These are phyloP conservation scores for Limnanthes douglasii DNA, from an alignment of 345 rosid species.

Conservation along the genomic window DNA sequence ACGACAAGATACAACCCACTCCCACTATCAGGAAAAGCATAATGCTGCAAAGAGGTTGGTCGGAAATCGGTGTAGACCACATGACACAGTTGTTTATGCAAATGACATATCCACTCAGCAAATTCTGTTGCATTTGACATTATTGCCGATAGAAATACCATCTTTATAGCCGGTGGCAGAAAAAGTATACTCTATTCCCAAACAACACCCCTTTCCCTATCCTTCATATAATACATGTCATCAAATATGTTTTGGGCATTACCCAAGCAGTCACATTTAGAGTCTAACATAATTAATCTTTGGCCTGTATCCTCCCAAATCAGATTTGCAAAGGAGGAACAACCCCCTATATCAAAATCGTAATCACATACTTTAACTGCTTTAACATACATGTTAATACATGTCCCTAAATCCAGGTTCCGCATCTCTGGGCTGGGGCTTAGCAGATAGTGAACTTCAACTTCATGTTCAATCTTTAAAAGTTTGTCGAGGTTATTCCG, in stretches of 20 bases:
- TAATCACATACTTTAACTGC: too few species aligned
- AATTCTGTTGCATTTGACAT: conserved; percentile 99
- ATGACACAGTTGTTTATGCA: conserved; percentile 96
- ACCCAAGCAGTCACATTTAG: conserved; percentile 98
- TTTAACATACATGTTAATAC: too few species aligned
- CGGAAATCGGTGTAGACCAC: conserved; percentile 95
- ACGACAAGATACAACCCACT: conserved; percentile 88
- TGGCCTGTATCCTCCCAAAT: too few species aligned
- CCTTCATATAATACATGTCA: conserved; percentile 97
- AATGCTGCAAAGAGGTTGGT: conserved; percentile 98
- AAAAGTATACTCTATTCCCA: conserved; percentile 98
- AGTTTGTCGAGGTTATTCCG: too few species aligned
- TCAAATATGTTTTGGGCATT: too few species aligned
- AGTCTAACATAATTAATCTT: too few species aligned
- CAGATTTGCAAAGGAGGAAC: too few species aligned
- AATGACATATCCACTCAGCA: conserved; percentile 89
- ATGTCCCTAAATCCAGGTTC: too few species aligned
- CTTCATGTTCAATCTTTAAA: too few species aligned
- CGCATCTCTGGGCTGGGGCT: too few species aligned
- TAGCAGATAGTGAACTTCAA: too few species aligned
- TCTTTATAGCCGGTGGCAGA: conserved; percentile 90
- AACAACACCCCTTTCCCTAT: conserved; percentile 95
- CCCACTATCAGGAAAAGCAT: conserved; percentile 88
- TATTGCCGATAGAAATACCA: conserved; percentile 96
- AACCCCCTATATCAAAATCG: too few species aligned